These are phyloP conservation scores for Tolypocladium nubicola DNA, from an alignment of 2,329 filamentous ascomycete genomes.

Conservation along the genomic window DNA sequence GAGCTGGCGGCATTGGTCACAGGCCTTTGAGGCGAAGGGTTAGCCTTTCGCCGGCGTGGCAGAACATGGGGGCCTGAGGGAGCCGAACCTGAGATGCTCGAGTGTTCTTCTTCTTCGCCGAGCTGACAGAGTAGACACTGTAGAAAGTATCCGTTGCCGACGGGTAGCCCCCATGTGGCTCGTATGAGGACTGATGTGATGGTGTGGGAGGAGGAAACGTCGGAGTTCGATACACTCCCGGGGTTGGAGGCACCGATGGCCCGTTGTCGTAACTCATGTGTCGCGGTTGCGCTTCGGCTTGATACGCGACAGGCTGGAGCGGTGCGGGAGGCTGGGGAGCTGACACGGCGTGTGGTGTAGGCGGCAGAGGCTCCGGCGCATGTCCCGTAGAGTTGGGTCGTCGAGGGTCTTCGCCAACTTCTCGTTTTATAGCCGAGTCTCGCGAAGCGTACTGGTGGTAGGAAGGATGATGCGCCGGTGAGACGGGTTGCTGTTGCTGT, in stretches of 20 bases:
- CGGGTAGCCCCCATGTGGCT: slow-evolving; percentile 19
- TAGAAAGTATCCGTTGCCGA: slow-evolving; percentile 25
- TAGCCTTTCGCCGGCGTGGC: slow-evolving; percentile 1
- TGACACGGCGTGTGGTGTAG: slow-evolving; percentile 19
- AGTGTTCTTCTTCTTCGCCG: slow-evolving; percentile 50
- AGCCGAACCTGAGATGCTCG: slow-evolving; percentile 47
- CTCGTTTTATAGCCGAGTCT: slow-evolving; percentile 47
- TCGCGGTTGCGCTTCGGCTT: slow-evolving; percentile 35
- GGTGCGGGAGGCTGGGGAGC: slow-evolving; percentile 19
- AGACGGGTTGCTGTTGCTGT: slow-evolving; percentile 21
- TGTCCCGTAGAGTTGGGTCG: slow-evolving; percentile 42
- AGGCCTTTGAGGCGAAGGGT: slow-evolving; percentile 49
- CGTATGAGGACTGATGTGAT: slow-evolving; percentile 27
- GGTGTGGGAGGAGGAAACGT: slow-evolving; percentile 32
- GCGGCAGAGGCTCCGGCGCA: slow-evolving; percentile 22
- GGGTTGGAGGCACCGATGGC: slow-evolving; percentile 32
- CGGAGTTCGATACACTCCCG: slow-evolving; percentile 28
- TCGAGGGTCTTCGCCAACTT: slow-evolving; percentile 39
- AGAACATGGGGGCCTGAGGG: background rate
- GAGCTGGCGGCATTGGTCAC: slow-evolving; percentile 75
- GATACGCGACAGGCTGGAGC: slow-evolving; percentile 22
- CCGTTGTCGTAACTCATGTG: slow-evolving; percentile 44
- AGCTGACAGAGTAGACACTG: slow-evolving; percentile 30
- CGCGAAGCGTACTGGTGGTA: slow-evolving; percentile 34
- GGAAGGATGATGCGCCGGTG: slow-evolving; percentile 31